Evolutionary conservation across 1,139 yeast species (phyloP), one percentile per base, ranked within the genome.

Genomic region (Yamadazyma triangularis): DNA sequence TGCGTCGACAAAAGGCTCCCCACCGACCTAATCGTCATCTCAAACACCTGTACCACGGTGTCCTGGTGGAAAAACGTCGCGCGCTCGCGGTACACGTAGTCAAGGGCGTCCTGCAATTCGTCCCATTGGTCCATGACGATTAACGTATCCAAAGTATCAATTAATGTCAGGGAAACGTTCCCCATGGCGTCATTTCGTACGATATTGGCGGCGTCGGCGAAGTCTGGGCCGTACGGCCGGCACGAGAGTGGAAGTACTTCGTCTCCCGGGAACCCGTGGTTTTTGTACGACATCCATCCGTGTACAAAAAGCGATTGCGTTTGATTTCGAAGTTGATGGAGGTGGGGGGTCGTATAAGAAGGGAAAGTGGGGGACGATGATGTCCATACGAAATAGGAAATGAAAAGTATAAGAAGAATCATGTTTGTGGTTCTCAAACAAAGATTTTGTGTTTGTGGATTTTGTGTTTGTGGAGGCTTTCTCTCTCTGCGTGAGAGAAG

Each of bases 101-200:
- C 48, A n/a, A 85, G 65, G 26, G 74, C 67, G 2, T 52, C 32
- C n/a, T 62, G 66, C 39, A 88, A 77, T 23, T 66, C 68, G 10
- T 64, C 69, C 53, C 73, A 68, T 43, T 84, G 84, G 26, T 77
- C 80, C 63, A 88, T 62, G 0, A 86, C 66, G 9, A 91, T 79
- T 38, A 86, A 71, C 22, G 91, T 79, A 41, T 91, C 95, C 26
- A 89, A 51, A 16, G 85, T 72, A 51, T 89, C 97, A 19, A 89
- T 60, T 29, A 87, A 57, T 0, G 95, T 86, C 47, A 80, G 70
- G 1, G 94, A 77, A 33, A 78, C 79, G 47, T 87, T 88, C 0
- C 96, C 96, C 60, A 87, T 57, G 0, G 84, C 93, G 50, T 89
- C 97, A 50, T 87, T 87, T 31, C 84, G 61, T 13, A 74, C 76